Evolutionary conservation across 495 filamentous ascomycete species (phyloP).

Genomic region (Sabuloglossum arenarium): DNA sequence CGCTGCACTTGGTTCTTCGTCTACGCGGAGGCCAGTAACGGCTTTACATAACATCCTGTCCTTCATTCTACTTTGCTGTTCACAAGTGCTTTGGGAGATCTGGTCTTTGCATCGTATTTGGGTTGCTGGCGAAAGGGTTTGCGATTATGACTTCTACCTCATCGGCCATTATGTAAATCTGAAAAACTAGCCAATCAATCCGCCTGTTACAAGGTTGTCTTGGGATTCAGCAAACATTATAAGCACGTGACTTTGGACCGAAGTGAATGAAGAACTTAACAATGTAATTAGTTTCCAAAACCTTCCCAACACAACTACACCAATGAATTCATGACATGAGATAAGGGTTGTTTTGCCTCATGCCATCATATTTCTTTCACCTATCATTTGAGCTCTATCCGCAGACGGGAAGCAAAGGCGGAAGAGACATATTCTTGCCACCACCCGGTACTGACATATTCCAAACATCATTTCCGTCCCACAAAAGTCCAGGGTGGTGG

Average conservation of each 20-base stretch:
- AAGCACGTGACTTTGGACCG: too few species aligned
- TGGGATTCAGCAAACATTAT: background rate
- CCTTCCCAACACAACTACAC: background rate
- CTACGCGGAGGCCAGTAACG: conserved; percentile 85
- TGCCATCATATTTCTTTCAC: conserved; percentile 87
- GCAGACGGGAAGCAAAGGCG: conserved; percentile 4
- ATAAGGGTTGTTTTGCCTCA: conserved; percentile 13
- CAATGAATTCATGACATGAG: background rate
- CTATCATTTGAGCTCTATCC: conserved; percentile 65
- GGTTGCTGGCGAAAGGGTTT: background rate
- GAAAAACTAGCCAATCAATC: background rate
- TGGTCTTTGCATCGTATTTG: background rate
- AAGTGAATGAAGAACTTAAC: too few species aligned
- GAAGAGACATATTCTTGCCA: conserved; percentile 17
- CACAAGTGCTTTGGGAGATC: background rate
- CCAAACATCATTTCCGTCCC: background rate
- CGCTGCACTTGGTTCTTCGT: conserved; percentile 70
- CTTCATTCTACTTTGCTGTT: background rate
- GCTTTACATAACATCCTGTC: background rate
- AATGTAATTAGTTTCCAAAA: background rate
- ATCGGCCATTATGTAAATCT: background rate
- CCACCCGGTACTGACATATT: conserved; percentile 18
- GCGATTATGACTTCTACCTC: background rate
- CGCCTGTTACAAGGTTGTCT: background rate
- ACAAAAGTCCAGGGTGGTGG: conserved; percentile 9